These are phyloP conservation scores for Gyrodon lividus DNA, from an alignment of 768 basidiomycete species.

Conservation along the genomic window DNA sequence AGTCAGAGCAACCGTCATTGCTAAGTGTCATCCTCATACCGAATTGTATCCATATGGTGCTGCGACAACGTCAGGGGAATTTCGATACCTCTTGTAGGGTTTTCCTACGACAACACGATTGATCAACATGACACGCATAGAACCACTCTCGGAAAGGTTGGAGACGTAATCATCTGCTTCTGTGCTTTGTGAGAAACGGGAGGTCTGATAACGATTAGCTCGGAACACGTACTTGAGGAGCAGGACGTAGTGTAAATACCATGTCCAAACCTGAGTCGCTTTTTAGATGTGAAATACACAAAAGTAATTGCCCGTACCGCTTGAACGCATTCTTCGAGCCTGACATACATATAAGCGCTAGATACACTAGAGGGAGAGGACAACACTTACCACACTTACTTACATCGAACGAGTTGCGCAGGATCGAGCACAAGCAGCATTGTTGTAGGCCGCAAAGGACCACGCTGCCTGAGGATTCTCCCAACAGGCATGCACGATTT, in stretches of 20 bases:
- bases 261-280: conserved; percentile 53
- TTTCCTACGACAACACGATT: conserved; percentile 67
- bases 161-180: conserved; percentile 66
- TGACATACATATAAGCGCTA: conserved; percentile 22
- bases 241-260: conserved; percentile 68
- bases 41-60: conserved; percentile 63
- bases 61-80: conserved; percentile 45
- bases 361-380: conserved; percentile 1
- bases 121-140: conserved; percentile 51
- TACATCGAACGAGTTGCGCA: conserved; percentile 61
- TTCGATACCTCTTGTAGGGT: conserved; percentile 48
- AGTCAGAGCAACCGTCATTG: not conserved
- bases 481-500: conserved; percentile 53
- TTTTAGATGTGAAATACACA: not conserved
- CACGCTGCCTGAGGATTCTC: conserved; percentile 47
- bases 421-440: conserved; percentile 56
- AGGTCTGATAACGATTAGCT: not conserved
- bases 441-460: conserved; percentile 48
- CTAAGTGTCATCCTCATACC: conserved; percentile 33
- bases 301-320: conserved; percentile 29
- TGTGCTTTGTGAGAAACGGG: conserved; percentile 24
- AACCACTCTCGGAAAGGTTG: conserved; percentile 41
- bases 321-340: conserved; percentile 58
- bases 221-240: conserved; percentile 54
- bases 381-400: conserved; percentile 49